phyloP scores from a whole-genome alignment of 2,329 filamentous ascomycete species.

The Lachnellula subtilissima region DNA sequence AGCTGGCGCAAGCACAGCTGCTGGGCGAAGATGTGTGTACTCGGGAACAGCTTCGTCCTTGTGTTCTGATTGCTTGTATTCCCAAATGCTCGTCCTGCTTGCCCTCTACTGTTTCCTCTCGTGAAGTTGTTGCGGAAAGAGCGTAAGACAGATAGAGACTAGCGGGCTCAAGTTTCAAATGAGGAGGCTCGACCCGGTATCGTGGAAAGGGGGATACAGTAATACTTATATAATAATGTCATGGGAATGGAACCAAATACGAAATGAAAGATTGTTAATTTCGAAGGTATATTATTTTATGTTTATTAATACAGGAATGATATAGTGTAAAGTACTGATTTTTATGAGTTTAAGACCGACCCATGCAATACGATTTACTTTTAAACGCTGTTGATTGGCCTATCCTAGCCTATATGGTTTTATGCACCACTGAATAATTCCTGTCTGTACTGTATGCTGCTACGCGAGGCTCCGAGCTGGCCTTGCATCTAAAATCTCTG shows the following conservation, averaged over 20 bases:
- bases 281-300: too few species aligned
- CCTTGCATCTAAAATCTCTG: neutral
- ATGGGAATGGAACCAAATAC: neutral
- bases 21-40: conserved; percentile 6
- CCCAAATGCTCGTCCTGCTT: neutral
- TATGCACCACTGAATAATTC: conserved; percentile 8
- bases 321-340: neutral
- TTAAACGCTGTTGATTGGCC: conserved; percentile 7
- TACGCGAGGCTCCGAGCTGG: conserved; percentile 4
- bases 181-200: conserved; percentile 1
- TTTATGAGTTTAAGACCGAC: too few species aligned
- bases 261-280: too few species aligned
- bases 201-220: neutral
- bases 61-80: conserved; percentile 3
- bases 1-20: conserved; percentile 22
- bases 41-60: conserved; percentile 9
- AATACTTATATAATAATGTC: neutral
- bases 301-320: neutral
- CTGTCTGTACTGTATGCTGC: neutral
- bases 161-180: conserved; percentile 12
- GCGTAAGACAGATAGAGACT: conserved; percentile 6
- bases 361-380: neutral
- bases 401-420: conserved; percentile 6
- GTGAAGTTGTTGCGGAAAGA: conserved; percentile 13
- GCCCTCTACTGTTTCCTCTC: conserved; percentile 6